These are phyloP conservation scores for Sesbania bispinosa DNA, from an alignment of 306 rosid genomes.

Conservation along the genomic window DNA sequence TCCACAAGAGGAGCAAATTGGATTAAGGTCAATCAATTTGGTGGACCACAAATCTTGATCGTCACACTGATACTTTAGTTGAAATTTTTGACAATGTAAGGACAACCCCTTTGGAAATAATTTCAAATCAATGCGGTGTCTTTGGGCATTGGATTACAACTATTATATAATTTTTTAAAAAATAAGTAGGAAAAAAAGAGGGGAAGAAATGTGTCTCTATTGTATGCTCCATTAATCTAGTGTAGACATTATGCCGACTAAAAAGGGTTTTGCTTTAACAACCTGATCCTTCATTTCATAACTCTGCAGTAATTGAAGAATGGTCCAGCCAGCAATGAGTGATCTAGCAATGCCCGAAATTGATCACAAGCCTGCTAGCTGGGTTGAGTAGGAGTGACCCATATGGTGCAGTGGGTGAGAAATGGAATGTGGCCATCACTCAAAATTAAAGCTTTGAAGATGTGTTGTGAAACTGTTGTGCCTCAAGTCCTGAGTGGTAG, in stretches of 20 bases:
- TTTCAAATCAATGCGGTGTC: constrained; percentile 28
- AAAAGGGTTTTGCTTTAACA: constrained; percentile 22
- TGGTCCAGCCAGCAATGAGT: constrained; percentile 10
- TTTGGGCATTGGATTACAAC: constrained; percentile 21
- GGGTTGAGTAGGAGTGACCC: constrained; percentile 1
- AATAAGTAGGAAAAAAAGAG: not conserved
- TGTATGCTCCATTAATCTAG: constrained; percentile 2
- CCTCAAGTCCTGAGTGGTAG: not conserved
- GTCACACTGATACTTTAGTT: constrained; percentile 21
- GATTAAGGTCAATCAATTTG: constrained; percentile 42
- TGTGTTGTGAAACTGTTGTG: not conserved
- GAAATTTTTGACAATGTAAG: constrained; percentile 32
- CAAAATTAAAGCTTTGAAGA: constrained; percentile 7
- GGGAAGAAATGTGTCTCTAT: not conserved
- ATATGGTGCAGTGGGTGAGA: constrained; percentile 4
- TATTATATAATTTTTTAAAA: not conserved
- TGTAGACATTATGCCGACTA: constrained; percentile 28
- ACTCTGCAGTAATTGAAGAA: constrained; percentile 27
- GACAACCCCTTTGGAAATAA: not conserved
- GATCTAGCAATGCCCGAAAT: not conserved
- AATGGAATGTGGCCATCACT: constrained; percentile 1
- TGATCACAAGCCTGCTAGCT: constrained; percentile 22
- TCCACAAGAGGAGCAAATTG: constrained; percentile 30
- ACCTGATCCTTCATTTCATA: constrained; percentile 20
- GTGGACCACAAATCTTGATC: constrained; percentile 48